These are phyloP conservation scores for Picea abies DNA, from an alignment of 83 land plant species.

Conservation along the genomic window DNA sequence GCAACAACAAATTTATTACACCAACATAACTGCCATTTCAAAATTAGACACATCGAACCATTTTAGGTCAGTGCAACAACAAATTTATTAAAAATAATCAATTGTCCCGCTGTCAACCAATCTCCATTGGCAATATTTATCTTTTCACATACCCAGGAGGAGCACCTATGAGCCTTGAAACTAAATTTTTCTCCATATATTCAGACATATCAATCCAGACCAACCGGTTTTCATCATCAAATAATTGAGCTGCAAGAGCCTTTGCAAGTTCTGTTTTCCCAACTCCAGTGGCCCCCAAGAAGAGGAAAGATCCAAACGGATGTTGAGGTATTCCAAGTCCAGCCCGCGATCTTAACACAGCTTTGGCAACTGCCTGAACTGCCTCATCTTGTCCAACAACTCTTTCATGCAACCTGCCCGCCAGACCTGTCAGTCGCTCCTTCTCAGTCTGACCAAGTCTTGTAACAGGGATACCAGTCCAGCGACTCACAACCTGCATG, in stretches of 20 bases:
- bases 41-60: not conserved
- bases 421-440: constrained; percentile 81
- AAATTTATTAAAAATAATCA: constrained; percentile 9
- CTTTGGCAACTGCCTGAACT: constrained; percentile 72
- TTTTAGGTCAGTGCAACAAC: too few species aligned
- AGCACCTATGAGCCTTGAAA: constrained; percentile 79
- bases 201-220: constrained; percentile 86
- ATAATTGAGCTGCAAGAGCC: too few species aligned
- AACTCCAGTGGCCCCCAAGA: too few species aligned
- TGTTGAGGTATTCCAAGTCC: too few species aligned
- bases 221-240: constrained; percentile 32
- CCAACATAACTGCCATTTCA: constrained; percentile 48
- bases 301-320: too few species aligned
- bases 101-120: not conserved
- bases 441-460: constrained; percentile 89
- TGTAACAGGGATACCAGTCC: constrained; percentile 94
- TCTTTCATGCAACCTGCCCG: constrained; percentile 80
- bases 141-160: constrained; percentile 71
- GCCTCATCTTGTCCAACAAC: constrained; percentile 98
- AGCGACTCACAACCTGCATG: constrained; percentile 87
- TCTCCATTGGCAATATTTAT: not conserved
- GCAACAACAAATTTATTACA: not conserved
- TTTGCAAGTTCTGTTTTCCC: too few species aligned
- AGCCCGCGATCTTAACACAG: too few species aligned
- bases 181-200: constrained; percentile 86